phyloP scores from a whole-genome alignment of 2,329 filamentous ascomycete genomes.

The Aspergillaceae sp. region DNA sequence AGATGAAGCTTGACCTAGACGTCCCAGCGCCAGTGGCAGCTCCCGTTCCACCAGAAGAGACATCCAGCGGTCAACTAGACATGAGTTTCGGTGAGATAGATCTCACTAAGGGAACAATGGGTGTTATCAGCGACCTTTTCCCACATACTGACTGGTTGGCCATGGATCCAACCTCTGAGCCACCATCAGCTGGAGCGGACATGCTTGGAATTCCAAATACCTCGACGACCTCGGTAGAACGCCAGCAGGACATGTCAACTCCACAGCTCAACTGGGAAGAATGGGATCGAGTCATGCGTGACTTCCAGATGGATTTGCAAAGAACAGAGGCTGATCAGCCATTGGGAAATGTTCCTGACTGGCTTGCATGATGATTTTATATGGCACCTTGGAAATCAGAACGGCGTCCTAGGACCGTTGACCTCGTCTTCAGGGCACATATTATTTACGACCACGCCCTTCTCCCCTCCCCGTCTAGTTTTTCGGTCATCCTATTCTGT shows the following conservation, averaged over 20 bases:
- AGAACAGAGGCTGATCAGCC: constrained; percentile 12
- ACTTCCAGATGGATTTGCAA: constrained; percentile 30
- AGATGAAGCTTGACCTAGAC: neutral
- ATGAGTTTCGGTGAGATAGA: constrained; percentile 13
- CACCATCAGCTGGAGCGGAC: constrained; percentile 3
- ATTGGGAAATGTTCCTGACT: constrained; percentile 19
- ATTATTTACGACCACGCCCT: no score
- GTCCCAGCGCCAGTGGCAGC: neutral
- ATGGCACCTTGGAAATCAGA: neutral
- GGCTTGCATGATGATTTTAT: constrained; percentile 17
- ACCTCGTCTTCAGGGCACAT: no score
- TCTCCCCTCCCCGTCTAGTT: no score
- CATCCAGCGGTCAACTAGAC: constrained; percentile 2
- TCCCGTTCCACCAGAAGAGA: neutral
- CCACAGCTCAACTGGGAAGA: constrained; percentile 24
- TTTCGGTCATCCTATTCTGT: no score
- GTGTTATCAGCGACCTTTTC: constrained; percentile 20
- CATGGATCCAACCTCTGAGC: constrained; percentile 5
- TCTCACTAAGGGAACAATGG: constrained; percentile 17
- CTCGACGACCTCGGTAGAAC: constrained; percentile 6
- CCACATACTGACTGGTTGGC: constrained; percentile 19
- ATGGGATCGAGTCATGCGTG: constrained; percentile 32
- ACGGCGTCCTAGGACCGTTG: no score
- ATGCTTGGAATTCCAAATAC: constrained; percentile 5
- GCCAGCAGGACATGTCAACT: constrained; percentile 11